These are phyloP conservation scores for Trichothecium roseum DNA, from an alignment of 2,329 filamentous ascomycete species.

Conservation along the genomic window DNA sequence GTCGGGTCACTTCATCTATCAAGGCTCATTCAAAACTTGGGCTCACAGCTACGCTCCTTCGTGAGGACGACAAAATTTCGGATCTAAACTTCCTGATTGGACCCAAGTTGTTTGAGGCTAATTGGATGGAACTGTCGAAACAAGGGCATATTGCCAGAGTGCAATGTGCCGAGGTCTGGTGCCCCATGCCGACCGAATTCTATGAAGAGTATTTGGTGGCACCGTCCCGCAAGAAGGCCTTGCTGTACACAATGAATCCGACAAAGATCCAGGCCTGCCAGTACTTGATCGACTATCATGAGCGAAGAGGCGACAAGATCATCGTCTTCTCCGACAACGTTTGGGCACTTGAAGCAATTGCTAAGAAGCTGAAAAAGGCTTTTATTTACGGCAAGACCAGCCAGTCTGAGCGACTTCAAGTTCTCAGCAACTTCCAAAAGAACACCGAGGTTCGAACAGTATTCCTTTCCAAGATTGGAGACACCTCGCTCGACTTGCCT, in stretches of 20 bases:
- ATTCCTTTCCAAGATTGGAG: conserved; percentile 90
- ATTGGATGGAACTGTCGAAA: conserved; percentile 97
- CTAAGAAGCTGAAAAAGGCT: conserved; percentile 66
- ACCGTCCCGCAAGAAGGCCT: conserved; percentile 35
- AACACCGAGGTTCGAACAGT: conserved; percentile 79
- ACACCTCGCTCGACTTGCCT: conserved; percentile 84
- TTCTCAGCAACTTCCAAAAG: conserved; percentile 85
- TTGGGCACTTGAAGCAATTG: conserved; percentile 74
- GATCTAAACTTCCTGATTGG: conserved; percentile 97
- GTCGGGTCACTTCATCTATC: conserved; percentile 85
- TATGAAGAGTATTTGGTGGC: conserved; percentile 85
- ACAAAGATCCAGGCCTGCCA: conserved; percentile 89
- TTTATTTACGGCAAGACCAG: conserved; percentile 80
- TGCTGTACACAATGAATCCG: conserved; percentile 93
- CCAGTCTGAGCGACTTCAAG: conserved; percentile 69
- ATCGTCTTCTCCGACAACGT: conserved; percentile 96
- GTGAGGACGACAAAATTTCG: conserved; percentile 97
- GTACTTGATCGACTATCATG: conserved; percentile 89
- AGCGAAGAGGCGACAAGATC: conserved; percentile 83
- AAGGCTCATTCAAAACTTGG: conserved; percentile 94
- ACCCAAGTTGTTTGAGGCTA: conserved; percentile 94
- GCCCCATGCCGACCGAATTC: conserved; percentile 97
- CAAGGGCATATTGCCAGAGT: conserved; percentile 95
- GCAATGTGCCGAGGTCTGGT: conserved; percentile 98
- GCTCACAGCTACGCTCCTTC: conserved; percentile 81